These are phyloP conservation scores for Stagonosporopsis vannaccii DNA, from an alignment of 2,329 filamentous ascomycete genomes.

Conservation along the genomic window DNA sequence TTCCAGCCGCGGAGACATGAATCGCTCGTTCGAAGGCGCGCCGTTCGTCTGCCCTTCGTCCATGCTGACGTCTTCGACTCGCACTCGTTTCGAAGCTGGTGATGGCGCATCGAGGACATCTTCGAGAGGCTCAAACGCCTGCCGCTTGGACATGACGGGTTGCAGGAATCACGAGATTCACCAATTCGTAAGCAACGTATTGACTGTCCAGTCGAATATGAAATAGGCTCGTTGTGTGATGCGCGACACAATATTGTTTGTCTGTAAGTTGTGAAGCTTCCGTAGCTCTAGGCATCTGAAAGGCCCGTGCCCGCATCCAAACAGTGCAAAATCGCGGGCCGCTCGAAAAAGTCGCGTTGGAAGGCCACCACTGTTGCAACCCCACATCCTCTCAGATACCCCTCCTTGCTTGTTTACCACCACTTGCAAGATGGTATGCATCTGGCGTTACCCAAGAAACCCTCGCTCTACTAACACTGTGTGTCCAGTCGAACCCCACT, in stretches of 20 bases:
- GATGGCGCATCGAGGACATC: constrained; percentile 50
- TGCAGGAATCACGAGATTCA: constrained; percentile 21
- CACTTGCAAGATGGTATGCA: constrained; percentile 42
- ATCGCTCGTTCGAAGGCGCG: constrained; percentile 37
- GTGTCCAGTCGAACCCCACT: constrained; percentile 72
- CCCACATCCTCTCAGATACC: constrained; percentile 42
- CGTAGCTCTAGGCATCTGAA: constrained; percentile 32
- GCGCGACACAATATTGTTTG: neutral
- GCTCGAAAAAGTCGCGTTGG: constrained; percentile 46
- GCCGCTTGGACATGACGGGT: constrained; percentile 55
- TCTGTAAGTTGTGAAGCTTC: constrained; percentile 3
- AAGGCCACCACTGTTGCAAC: constrained; percentile 41
- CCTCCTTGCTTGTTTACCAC: constrained; percentile 35
- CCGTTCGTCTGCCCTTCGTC: constrained; percentile 35
- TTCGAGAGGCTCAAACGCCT: constrained; percentile 56
- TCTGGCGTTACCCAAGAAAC: neutral
- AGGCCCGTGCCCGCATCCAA: constrained; percentile 26
- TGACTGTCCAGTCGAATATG: too few species aligned
- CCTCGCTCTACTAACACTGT: constrained; percentile 19
- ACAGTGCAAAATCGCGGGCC: constrained; percentile 31
- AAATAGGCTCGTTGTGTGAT: neutral
- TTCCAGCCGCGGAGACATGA: constrained; percentile 37
- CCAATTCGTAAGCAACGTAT: neutral
- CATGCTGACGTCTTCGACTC: constrained; percentile 54
- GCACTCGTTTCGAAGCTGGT: constrained; percentile 57